phyloP scores from a whole-genome alignment of 2,329 filamentous ascomycete species.

The Seiridium unicorne region DNA sequence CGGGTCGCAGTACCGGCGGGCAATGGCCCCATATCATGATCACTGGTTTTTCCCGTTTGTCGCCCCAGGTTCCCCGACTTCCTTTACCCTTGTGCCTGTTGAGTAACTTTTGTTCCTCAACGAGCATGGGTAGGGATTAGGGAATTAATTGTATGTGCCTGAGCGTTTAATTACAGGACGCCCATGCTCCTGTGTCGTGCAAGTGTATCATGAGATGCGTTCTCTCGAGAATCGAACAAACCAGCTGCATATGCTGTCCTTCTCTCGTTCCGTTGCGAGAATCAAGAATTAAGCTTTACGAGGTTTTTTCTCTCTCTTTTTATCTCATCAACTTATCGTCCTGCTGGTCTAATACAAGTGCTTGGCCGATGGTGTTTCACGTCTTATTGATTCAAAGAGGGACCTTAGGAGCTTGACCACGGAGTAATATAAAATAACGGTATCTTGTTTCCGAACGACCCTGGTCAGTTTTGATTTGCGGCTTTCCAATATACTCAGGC shows the following conservation, averaged over 20 bases:
- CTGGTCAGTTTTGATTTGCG: neutral
- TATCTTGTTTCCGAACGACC: neutral
- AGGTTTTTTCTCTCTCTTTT: neutral
- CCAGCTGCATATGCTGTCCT: neutral
- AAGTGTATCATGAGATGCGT: neutral
- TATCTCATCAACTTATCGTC: neutral
- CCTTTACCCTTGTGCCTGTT: neutral
- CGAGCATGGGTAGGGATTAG: neutral
- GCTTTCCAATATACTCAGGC: conserved; percentile 1
- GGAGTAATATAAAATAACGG: conserved; percentile 3
- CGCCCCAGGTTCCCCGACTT: neutral
- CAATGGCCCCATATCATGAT: neutral
- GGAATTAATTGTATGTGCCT: neutral
- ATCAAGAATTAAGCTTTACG: no score
- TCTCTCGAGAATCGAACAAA: neutral
- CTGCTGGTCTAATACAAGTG: neutral
- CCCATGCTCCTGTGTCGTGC: neutral
- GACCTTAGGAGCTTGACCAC: neutral
- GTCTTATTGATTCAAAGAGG: neutral
- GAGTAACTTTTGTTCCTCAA: neutral
- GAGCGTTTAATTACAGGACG: neutral
- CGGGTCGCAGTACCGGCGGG: no score
- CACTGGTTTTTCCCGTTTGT: neutral
- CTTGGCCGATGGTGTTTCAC: no score
- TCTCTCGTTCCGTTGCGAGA: neutral